Evolutionary conservation across 2,329 filamentous ascomycete species (phyloP).

Genomic region (Xylariaceae sp.): DNA sequence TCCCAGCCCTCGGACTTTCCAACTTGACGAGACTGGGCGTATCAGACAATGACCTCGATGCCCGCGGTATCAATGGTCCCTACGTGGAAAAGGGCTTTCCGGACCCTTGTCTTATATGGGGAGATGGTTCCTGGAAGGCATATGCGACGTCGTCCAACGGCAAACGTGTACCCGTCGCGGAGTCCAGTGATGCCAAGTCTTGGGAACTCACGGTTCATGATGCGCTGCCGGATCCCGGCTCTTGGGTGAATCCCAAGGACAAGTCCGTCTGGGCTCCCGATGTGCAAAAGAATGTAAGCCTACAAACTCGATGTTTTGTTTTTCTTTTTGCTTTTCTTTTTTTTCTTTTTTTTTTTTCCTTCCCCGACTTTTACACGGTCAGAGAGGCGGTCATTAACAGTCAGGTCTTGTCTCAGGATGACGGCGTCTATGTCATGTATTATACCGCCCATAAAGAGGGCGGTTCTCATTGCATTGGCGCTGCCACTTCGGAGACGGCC

Average conservation of each 20-base stretch:
- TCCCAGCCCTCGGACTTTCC: slow-evolving; percentile 22
- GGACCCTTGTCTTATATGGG: slow-evolving; percentile 28
- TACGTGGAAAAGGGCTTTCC: slow-evolving; percentile 27
- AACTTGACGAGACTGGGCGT: slow-evolving; percentile 25
- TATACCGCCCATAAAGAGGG: slow-evolving; percentile 28
- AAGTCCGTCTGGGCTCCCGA: slow-evolving; percentile 29
- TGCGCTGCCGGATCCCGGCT: slow-evolving; percentile 26
- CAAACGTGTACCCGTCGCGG: slow-evolving; percentile 28
- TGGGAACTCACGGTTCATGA: slow-evolving; percentile 28
- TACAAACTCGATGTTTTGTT: not conserved
- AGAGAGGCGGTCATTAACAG: not conserved
- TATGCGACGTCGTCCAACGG: slow-evolving; percentile 29
- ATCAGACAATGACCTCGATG: slow-evolving; percentile 15
- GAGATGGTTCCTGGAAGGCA: slow-evolving; percentile 30
- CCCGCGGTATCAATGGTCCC: slow-evolving; percentile 23
- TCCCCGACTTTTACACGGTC: too few species aligned
- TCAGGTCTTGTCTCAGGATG: slow-evolving; percentile 20
- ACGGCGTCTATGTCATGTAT: slow-evolving; percentile 30
- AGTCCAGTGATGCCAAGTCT: slow-evolving; percentile 23
- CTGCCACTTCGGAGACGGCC: slow-evolving; percentile 26
- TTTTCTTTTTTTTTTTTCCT: too few species aligned
- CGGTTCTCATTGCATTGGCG: slow-evolving; percentile 30
- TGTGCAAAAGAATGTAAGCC: slow-evolving; percentile 29
- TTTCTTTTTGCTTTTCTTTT: too few species aligned
- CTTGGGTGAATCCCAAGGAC: slow-evolving; percentile 27